Conservation (phyloP, 371 early-diverging fungal species). For the Entomophthora muscae region DNA sequence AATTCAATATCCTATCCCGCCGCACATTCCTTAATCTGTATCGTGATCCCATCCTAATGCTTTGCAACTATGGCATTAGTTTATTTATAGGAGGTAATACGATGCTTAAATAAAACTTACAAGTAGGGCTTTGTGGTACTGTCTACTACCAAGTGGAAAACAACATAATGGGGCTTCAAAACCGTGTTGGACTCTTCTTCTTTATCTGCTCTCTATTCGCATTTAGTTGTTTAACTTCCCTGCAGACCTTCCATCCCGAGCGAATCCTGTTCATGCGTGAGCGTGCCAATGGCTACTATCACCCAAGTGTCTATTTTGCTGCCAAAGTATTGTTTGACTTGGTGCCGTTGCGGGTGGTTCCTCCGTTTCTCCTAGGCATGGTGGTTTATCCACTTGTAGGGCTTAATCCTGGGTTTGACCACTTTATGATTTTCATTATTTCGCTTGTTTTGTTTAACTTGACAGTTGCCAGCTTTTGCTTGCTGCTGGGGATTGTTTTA, state of each 20-base stretch:
- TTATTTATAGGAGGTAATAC: constrained; percentile 39
- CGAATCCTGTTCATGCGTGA: constrained; percentile 64
- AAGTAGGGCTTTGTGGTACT: constrained; percentile 47
- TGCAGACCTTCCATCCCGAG: constrained; percentile 55
- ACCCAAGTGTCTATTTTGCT: constrained; percentile 51
- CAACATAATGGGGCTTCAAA: constrained; percentile 71
- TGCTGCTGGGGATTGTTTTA: constrained; percentile 58
- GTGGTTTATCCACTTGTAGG: constrained; percentile 82
- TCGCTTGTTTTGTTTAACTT: constrained; percentile 73
- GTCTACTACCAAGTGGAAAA: constrained; percentile 63
- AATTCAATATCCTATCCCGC: constrained; percentile 60
- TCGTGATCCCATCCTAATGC: constrained; percentile 69
- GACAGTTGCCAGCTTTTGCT: constrained; percentile 59
- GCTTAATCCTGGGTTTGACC: constrained; percentile 34
- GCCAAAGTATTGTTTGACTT: constrained; percentile 68
- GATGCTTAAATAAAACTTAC: background rate
- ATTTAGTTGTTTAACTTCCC: constrained; percentile 53
- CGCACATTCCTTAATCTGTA: constrained; percentile 79
- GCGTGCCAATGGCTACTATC: constrained; percentile 71
- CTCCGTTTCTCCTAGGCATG: constrained; percentile 64
- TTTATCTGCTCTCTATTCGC: constrained; percentile 67
- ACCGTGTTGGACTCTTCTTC: constrained; percentile 70
- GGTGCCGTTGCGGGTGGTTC: constrained; percentile 59
- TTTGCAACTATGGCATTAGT: constrained; percentile 60
- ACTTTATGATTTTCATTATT: constrained; percentile 66